phyloP scores from a whole-genome alignment of 164 flowering plant species.

The Akebia trifoliata region DNA sequence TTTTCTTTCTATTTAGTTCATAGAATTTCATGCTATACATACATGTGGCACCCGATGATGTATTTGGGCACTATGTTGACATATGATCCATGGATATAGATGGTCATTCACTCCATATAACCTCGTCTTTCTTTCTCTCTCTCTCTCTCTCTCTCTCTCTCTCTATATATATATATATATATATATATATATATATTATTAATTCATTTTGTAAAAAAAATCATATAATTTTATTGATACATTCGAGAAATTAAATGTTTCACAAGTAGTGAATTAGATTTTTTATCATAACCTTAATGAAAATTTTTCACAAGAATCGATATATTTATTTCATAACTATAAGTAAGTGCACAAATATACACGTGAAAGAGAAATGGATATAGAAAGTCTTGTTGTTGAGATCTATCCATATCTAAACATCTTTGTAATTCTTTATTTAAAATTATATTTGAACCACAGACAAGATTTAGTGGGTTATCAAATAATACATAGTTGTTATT shows the following conservation, averaged over 20 bases:
- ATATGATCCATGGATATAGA: too few species aligned
- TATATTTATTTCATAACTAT: constrained; percentile 1
- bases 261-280: neutral
- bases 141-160: too few species aligned
- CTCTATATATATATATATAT: too few species aligned
- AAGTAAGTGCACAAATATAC: neutral
- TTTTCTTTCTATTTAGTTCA: too few species aligned
- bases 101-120: too few species aligned
- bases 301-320: neutral
- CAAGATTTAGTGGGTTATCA: neutral
- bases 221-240: neutral
- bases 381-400: neutral
- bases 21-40: too few species aligned
- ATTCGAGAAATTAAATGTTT: neutral
- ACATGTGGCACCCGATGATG: too few species aligned
- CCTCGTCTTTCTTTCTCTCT: too few species aligned
- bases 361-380: constrained; percentile 2
- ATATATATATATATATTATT: too few species aligned
- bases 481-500: neutral
- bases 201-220: too few species aligned
- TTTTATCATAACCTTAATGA: constrained; percentile 1
- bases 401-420: neutral
- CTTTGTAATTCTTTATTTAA: neutral
- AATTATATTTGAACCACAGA: neutral
- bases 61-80: too few species aligned